phyloP scores from a whole-genome alignment of 208 protist genomes.

The Trypanosoma lewisi region DNA sequence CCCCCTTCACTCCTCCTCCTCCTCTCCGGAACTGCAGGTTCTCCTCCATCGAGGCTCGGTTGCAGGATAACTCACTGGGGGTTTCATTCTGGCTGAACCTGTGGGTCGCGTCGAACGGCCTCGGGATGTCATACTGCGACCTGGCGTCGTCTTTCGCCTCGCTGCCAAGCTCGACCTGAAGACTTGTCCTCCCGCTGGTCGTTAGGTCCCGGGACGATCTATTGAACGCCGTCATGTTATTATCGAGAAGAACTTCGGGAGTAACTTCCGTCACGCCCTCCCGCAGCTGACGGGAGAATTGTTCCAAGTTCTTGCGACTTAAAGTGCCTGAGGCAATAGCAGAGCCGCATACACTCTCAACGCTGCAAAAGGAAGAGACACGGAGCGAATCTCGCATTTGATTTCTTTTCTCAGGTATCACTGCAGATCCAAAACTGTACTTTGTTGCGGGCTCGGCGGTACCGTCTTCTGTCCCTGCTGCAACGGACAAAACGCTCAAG shows the following conservation, averaged over 20 bases:
- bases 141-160: background rate
- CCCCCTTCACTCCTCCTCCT: background rate
- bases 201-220: background rate
- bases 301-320: slow-evolving; percentile 18
- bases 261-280: background rate
- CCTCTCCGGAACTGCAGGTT: background rate
- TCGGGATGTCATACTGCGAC: slow-evolving; percentile 4
- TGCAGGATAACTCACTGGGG: background rate
- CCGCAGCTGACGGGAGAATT: slow-evolving; percentile 18
- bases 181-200: background rate
- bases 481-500: slow-evolving; percentile 10
- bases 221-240: background rate
- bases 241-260: slow-evolving; percentile 4
- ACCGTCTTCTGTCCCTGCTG: background rate
- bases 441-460: background rate
- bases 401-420: background rate
- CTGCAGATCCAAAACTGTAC: background rate
- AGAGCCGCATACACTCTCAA: slow-evolving; percentile 19
- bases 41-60: background rate
- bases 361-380: slow-evolving; percentile 6
- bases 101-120: background rate
- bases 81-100: background rate
- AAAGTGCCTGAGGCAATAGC: slow-evolving; percentile 1
- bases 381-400: background rate
- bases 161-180: slow-evolving; percentile 5